Percentiles rank a stretch among this genome's conserved stretches.
Evolutionary conservation across 768 basidiomycete genomes (phyloP).

Genomic region (Cystobasidiopsis lactophilus): DNA sequence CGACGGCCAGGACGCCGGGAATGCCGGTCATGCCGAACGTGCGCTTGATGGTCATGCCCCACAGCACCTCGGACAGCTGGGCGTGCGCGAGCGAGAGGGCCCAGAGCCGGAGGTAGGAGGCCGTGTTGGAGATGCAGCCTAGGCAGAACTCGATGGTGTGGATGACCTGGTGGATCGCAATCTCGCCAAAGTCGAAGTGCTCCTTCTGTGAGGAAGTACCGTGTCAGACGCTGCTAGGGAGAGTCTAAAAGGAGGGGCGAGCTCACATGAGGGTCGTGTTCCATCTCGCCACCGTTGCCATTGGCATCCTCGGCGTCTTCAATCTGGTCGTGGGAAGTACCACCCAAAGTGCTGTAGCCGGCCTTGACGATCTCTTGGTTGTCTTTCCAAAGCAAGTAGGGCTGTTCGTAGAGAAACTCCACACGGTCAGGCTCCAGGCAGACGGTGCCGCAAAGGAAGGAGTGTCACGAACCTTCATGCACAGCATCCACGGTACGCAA

Average conservation of each 20-base stretch:
- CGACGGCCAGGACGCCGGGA: conserved; percentile 34
- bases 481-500: conserved; percentile 88
- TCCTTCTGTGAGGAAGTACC: conserved; percentile 27
- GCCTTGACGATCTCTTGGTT: conserved; percentile 58
- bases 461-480: too few relatives aligned
- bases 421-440: too few relatives aligned
- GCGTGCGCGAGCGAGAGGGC: conserved; percentile 94
- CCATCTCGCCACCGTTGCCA: conserved; percentile 32
- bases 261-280: conserved; percentile 34
- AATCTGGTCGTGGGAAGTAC: conserved; percentile 31
- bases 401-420: too few relatives aligned
- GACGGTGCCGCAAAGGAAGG: too few relatives aligned
- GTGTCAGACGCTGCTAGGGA: not conserved
- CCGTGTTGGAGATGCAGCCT: conserved; percentile 91
- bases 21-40: conserved; percentile 28
- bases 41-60: conserved; percentile 27
- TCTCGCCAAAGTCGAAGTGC: conserved; percentile 79
- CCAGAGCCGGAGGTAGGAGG: conserved; percentile 49
- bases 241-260: not conserved
- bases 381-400: conserved; percentile 77
- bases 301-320: conserved; percentile 36
- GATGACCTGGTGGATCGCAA: conserved; percentile 90
- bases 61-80: conserved; percentile 82
- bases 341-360: conserved; percentile 46
- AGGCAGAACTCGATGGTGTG: conserved; percentile 97